Base-by-base conservation (phyloP, 371 early-diverging fungal species). In the Nematocida sp. region DNA sequence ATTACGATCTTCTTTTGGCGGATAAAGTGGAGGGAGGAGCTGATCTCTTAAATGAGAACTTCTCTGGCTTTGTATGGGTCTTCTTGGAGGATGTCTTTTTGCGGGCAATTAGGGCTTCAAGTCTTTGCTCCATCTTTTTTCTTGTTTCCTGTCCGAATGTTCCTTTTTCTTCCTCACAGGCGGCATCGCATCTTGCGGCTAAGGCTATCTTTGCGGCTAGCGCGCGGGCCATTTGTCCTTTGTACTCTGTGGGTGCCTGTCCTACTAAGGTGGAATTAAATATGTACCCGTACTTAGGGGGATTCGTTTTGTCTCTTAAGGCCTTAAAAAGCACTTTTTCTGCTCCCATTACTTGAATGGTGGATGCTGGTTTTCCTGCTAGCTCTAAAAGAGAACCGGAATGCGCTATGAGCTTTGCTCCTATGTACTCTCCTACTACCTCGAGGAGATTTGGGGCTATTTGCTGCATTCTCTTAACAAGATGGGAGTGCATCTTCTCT, bases 301-400 rank as follows among this genome's bases (percentile, higher is more conserved):
- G 93, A 83, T 91, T 89, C 81, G 89, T 87, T 86, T 92, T 91
- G 66, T 90, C 89, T 88, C 92, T 92, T 77, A 94, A 82, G 4
- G 95, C 93, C 77, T 93, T 88, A 87, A 93, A 93, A 50, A 93
- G 88, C n/a, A 93, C 93, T 87, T 94, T 95, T 86, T 95, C 94
- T 56, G 95, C 93, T 82, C 95, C 95, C 36, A 93, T 86, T 59
- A 95, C 90, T 86, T 95, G 95, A 61, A 95, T 88, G 67, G 94
- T 93, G 59, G 91, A 90, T 38, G 92, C 92, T 59, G 93, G 92
- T 81, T 88, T 87, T 86, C 92, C 92, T 82, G 91, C 88, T 60
- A 95, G 86, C 78, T 88, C 90, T 84, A 89, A 88, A 78, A 93
- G 84, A 56, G 92, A 91, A 76, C 93, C 93, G 56, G 92, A 91